phyloP scores from a whole-genome alignment of 495 filamentous ascomycete species.

The Pyrenula aspistea region DNA sequence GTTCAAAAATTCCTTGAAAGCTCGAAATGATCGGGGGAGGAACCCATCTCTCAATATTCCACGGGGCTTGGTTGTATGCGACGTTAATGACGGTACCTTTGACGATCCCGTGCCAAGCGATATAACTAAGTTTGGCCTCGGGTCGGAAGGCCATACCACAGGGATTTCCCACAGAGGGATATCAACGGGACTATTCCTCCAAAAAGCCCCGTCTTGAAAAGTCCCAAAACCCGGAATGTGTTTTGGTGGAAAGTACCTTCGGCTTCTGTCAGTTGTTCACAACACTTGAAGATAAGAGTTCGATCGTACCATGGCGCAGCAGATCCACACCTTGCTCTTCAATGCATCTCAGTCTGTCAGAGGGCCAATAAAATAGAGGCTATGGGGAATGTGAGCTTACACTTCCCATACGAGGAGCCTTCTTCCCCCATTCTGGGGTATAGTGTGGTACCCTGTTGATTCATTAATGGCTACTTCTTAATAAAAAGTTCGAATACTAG shows the following conservation, averaged over 20 bases:
- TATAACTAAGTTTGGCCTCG: slow-evolving; percentile 11
- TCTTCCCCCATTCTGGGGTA: slow-evolving; percentile 8
- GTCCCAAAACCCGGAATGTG: neutral
- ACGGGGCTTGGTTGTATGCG: neutral
- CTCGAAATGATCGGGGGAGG: neutral
- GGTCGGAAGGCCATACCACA: slow-evolving; percentile 10
- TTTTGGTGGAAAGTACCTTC: neutral
- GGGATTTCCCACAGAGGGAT: slow-evolving; percentile 17
- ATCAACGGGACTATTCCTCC: slow-evolving; percentile 20
- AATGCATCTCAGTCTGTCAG: slow-evolving; percentile 13
- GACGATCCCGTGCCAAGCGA: slow-evolving; percentile 15
- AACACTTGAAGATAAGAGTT: neutral
- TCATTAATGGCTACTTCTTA: neutral
- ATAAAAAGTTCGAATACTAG: neutral
- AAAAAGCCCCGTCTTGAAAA: slow-evolving; percentile 17
- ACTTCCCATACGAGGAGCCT: slow-evolving; percentile 13
- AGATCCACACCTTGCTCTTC: slow-evolving; percentile 15
- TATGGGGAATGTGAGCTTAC: slow-evolving; percentile 4
- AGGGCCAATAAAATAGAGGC: slow-evolving; percentile 1
- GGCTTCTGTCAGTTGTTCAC: too few species aligned
- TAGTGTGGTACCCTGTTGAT: slow-evolving; percentile 11
- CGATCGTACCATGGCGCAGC: too few species aligned
- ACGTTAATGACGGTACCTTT: neutral
- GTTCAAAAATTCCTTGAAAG: neutral
- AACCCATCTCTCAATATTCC: neutral